A percentile compares a stretch with the other conserved stretches of the same genome.
These are phyloP conservation scores for Vanilla planifolia DNA, from an alignment of 106 monocot genomes.

Conservation along the genomic window DNA sequence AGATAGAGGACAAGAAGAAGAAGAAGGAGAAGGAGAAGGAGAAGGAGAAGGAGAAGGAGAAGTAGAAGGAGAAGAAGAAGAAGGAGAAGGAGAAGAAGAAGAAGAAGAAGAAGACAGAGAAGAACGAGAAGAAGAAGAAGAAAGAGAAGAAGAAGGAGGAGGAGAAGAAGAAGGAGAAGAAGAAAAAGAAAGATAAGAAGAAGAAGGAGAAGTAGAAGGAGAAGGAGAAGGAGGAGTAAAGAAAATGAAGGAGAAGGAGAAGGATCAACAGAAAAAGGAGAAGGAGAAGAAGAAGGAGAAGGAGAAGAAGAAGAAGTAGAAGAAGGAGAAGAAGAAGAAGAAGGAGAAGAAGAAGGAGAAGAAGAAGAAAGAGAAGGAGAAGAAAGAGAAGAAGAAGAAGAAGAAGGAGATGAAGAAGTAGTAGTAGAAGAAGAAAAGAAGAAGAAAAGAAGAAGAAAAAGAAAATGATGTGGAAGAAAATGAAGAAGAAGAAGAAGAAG, in stretches of 20 bases:
- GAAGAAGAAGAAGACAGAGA: too few relatives aligned
- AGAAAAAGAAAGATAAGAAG: too few relatives aligned
- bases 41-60: neutral
- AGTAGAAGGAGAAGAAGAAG: neutral
- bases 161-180: neutral
- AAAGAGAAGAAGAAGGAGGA: neutral
- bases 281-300: neutral
- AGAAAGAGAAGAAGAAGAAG: neutral
- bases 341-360: neutral
- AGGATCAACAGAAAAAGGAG: too few relatives aligned
- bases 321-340: neutral
- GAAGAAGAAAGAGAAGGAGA: neutral
- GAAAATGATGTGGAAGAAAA: too few relatives aligned
- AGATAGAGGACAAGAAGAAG: too few relatives aligned
- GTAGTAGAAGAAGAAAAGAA: neutral
- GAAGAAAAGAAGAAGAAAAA: neutral
- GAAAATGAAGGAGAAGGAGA: too few relatives aligned
- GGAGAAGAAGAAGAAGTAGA: neutral
- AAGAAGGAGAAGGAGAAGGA: too few relatives aligned
- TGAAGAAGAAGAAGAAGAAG: too few relatives aligned
- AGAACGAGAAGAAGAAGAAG: too few relatives aligned
- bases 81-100: neutral
- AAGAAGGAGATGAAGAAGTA: neutral
- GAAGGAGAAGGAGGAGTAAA: too few relatives aligned
- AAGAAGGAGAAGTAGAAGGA: too few relatives aligned